Percentiles rank a stretch among this genome's conserved stretches.
Evolutionary conservation across 345 rosid genomes (phyloP).

Genomic region (Luvunga scandens): DNA sequence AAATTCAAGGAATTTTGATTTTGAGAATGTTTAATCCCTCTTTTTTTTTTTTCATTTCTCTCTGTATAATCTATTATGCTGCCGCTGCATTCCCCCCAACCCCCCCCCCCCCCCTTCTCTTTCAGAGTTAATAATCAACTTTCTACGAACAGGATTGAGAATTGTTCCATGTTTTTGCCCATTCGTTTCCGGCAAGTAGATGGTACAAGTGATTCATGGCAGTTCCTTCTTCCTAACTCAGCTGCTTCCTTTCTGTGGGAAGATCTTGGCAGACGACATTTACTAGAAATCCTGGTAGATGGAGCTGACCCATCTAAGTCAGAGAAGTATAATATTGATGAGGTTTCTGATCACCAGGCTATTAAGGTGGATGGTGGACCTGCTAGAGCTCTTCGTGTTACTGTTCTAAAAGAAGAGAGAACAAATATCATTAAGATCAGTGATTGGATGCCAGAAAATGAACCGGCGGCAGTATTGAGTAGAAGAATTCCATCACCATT

Average conservation of each 20-base stretch:
- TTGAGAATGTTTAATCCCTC: background rate
- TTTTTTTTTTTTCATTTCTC: conserved; percentile 8
- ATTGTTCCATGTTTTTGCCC: conserved; percentile 83
- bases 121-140: conserved; percentile 17
- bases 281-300: conserved; percentile 72
- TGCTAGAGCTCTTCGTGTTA: conserved; percentile 74
- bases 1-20: background rate
- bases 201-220: conserved; percentile 77
- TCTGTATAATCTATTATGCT: background rate
- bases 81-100: background rate
- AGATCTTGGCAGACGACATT: conserved; percentile 74
- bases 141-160: conserved; percentile 71
- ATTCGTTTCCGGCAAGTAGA: conserved; percentile 81
- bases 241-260: conserved; percentile 98
- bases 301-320: conserved; percentile 65
- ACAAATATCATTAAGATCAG: conserved; percentile 67
- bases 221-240: conserved; percentile 78
- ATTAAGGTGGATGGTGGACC: conserved; percentile 47
- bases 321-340: conserved; percentile 73
- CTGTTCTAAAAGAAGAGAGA: conserved; percentile 78
- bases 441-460: conserved; percentile 97
- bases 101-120: background rate
- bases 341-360: conserved; percentile 73
- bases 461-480: conserved; percentile 39
- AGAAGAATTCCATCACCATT: conserved; percentile 35